Base-by-base conservation (phyloP, 176 grass and related monocot genomes). In the Puya raimondii region DNA sequence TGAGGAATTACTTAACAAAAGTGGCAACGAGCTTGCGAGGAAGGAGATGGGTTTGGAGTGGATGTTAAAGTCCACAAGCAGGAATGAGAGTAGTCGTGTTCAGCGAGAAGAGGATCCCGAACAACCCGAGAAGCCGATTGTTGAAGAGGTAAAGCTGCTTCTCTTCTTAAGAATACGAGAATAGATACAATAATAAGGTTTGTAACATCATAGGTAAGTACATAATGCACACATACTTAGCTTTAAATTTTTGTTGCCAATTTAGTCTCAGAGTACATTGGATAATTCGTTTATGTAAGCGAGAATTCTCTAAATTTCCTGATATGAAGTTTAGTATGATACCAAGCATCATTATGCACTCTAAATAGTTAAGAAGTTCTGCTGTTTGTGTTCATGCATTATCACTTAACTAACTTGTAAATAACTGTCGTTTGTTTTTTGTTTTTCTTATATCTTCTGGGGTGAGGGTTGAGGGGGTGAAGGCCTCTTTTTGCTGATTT, bases 41-140 rank as follows among this genome's bases (percentile, higher is more conserved):
- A 99, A 61, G 85, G 94, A 99, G 69, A 86, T 93, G 87, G 89
- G 94, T 8, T 77, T 99, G 12, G 94, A 93, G 15, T 99, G 94
- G 94, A 99, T 99, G 94, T 80, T 99, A 49, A 89, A 85, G 72
- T 76, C 87, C 10, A 72, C 79, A n/a, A 87, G 61, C 20, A 87
- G 65, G 50, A 64, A 49, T 14, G 84, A 97, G 65, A 73, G 65
- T 48, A 86, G 26, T 53, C 64, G 1, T 42, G 17, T 18, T 52
- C 29, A 49, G 6, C 70, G 48, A 48, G 71, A 54, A 69, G 70
- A 83, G 16, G 80, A 88, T 15, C 63, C 70, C 0, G 58, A 82
- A 29, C 80, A 73, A 20, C 66, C 18, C 59, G 64, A 82, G 72
- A 23, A 69, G 51, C 64, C 15, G 64, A n/a, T 65, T 9, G 12